A percentile compares a stretch with the other conserved stretches of the same genome.
phyloP scores from a whole-genome alignment of 192 early-diverging fungal genomes.

The Backusella mclennaniae region DNA sequence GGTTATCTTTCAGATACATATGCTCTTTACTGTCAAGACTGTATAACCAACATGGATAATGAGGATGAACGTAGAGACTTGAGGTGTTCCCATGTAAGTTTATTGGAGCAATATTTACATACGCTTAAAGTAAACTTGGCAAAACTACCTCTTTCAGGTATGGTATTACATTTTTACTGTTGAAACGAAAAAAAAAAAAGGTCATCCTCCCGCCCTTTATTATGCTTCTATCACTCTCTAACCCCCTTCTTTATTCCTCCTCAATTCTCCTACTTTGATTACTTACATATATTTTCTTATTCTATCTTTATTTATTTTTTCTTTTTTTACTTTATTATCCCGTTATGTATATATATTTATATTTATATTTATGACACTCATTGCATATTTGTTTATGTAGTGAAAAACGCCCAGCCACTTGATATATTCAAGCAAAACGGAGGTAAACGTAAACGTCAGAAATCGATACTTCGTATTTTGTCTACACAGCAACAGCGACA shows the following conservation, averaged over 20 bases:
- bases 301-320: neutral
- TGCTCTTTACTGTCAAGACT: slow-evolving; percentile 24
- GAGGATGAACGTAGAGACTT: neutral
- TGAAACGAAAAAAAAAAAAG: neutral
- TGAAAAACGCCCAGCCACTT: slow-evolving; percentile 6
- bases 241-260: neutral
- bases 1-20: slow-evolving; percentile 66
- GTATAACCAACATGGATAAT: neutral
- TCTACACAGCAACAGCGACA: neutral
- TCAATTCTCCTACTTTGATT: neutral
- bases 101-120: slow-evolving; percentile 91
- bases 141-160: slow-evolving; percentile 53
- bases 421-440: neutral
- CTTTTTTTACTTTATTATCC: neutral
- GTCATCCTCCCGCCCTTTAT: neutral
- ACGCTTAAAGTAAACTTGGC: slow-evolving; percentile 84
- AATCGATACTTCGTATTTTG: neutral
- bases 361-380: neutral
- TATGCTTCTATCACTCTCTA: neutral
- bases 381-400: slow-evolving; percentile 4
- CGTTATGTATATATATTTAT: neutral
- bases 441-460: neutral
- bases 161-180: neutral
- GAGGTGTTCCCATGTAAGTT: slow-evolving; percentile 69
- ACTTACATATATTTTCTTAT: neutral